A percentile compares a stretch with the other conserved stretches of the same genome.
Conservation (phyloP, 805 yeast genomes). For the Metschnikowia arizonensis region DNA sequence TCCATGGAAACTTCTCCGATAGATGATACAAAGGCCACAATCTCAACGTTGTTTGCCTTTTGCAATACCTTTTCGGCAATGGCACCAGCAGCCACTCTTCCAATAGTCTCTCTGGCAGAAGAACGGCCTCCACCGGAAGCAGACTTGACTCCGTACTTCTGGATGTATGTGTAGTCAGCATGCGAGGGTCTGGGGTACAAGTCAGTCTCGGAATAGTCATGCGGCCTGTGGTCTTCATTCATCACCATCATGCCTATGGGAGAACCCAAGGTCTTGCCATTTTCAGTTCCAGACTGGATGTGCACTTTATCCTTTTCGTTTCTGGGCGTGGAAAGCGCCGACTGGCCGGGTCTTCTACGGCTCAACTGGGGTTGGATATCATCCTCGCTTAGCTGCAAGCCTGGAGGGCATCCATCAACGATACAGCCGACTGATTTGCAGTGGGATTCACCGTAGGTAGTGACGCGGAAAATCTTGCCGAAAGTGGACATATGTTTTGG, state of each 20-base stretch:
- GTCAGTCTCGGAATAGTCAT: conserved; percentile 93
- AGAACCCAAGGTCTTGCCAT: conserved; percentile 86
- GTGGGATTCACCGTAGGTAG: conserved; percentile 98
- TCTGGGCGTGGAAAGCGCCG: conserved; percentile 88
- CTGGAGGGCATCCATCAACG: conserved; percentile 98
- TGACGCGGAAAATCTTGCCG: conserved; percentile 53
- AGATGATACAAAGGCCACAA: conserved; percentile 93
- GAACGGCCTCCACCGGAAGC: conserved; percentile 97
- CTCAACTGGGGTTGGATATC: conserved; percentile 95
- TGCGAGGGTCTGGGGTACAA: conserved; percentile 96
- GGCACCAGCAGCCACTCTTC: conserved; percentile 98
- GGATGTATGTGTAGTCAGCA: conserved; percentile 91
- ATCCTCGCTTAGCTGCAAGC: conserved; percentile 73
- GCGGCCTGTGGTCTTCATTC: conserved; percentile 95
- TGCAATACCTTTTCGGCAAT: conserved; percentile 88
- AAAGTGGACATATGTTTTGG: conserved; percentile 34
- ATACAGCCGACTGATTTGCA: conserved; percentile 97
- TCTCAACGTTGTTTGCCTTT: conserved; percentile 78
- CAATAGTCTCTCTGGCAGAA: conserved; percentile 96
- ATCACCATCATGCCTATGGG: conserved; percentile 91
- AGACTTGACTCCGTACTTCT: conserved; percentile 89
- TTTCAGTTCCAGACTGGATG: conserved; percentile 92
- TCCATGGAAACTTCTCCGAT: conserved; percentile 80
- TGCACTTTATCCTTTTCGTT: conserved; percentile 90
- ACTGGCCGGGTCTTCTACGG: conserved; percentile 97